Percentiles rank a stretch among this genome's conserved stretches.
phyloP scores from a whole-genome alignment of 352 stramenopile species.

The Discostella stelligera region DNA sequence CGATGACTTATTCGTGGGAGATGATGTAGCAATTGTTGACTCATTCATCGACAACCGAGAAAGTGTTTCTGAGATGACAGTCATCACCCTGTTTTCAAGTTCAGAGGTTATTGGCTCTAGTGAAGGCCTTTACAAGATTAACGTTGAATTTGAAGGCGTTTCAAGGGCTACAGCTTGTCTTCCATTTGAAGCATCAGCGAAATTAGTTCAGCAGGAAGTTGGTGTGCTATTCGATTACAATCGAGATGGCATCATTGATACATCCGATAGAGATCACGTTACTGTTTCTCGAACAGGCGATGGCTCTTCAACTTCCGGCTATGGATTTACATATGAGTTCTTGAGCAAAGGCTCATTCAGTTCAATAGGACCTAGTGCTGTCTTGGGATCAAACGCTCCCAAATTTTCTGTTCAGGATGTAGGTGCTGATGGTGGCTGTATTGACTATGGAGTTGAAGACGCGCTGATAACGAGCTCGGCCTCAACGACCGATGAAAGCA shows the following conservation, averaged over 20 bases:
- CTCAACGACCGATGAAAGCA: constrained; percentile 58
- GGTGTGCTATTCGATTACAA: constrained; percentile 86
- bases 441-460: constrained; percentile 67
- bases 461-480: constrained; percentile 55
- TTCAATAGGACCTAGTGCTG: constrained; percentile 56
- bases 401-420: constrained; percentile 69
- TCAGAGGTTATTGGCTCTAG: constrained; percentile 36
- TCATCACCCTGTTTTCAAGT: constrained; percentile 54
- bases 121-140: constrained; percentile 80
- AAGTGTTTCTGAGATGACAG: constrained; percentile 54
- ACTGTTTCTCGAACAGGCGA: constrained; percentile 70
- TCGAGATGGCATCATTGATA: constrained; percentile 65
- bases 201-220: constrained; percentile 84
- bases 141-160: constrained; percentile 54
- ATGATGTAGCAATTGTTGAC: constrained; percentile 52
- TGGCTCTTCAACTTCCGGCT: constrained; percentile 68
- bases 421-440: constrained; percentile 70
- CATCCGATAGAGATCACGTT: constrained; percentile 75
- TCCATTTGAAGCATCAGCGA: constrained; percentile 84
- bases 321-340: constrained; percentile 80
- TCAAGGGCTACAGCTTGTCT: constrained; percentile 66
- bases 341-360: constrained; percentile 46
- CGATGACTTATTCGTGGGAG: constrained; percentile 44
- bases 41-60: constrained; percentile 43
- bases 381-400: constrained; percentile 75